Evolutionary conservation across 2,329 filamentous ascomycete genomes (phyloP), one percentile per base, ranked within the genome.

Genomic region (Xylaria sp.): DNA sequence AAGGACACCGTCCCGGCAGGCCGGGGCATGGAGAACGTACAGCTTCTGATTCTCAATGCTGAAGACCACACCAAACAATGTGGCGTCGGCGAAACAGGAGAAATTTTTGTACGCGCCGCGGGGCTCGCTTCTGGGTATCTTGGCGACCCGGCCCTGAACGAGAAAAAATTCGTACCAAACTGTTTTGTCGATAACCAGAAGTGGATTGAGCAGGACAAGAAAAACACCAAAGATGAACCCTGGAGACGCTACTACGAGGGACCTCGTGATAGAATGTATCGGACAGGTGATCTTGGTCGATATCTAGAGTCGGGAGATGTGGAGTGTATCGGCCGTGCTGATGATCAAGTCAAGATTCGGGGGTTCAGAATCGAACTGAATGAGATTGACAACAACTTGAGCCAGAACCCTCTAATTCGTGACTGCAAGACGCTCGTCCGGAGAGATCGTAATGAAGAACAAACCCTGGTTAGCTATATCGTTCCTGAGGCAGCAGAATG

Each of bases 291-390:
- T 78, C 83, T 99, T 3, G 95, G 95, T 73, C 20, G 59, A 57
- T 20, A 20, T 5, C 10, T 20, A 4, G 42, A 44, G 42, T 20
- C 17, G 17, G 42, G 42, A 44, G 17, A 20, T 5, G 42, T 44
- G 3, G 51, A 63, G 65, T 23, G 75, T 69, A 65, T 61, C 67
- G 95, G 95, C 26, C 87, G 96, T 67, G 90, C 89, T 28, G 95
- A 98, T 77, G 88, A 91, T 73, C 95, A 98, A 78, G 93, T 97
- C 83, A 99, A 98, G 84, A 95, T 98, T 72, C 91, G 96, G 68
- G 95, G 95, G 1, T 98, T 97, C 85, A 88, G 95, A 69, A 97
- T 99, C 73, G 96, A 99, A 81, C 89, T 98, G 54, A 92, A 91
- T 71, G 96, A 98, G 73, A 97, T 98, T 73, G 94, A 98, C 79